Evolutionary conservation across 192 early-diverging fungal species (phyloP).

Genomic region (Entomortierella chlamydospora): DNA sequence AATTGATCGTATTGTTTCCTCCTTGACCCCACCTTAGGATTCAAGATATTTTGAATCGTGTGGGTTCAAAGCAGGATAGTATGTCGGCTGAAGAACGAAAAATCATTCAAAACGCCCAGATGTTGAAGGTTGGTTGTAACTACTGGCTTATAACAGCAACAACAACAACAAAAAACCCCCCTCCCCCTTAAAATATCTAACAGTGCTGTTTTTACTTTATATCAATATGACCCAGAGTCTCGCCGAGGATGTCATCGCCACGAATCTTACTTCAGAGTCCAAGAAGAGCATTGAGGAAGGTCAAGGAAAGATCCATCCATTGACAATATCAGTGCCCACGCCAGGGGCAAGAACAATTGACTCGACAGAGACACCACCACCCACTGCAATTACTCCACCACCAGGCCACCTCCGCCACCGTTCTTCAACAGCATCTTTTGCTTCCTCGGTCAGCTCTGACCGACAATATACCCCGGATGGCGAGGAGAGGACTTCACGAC

Average conservation of each 20-base stretch:
- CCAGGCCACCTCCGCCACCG: constrained; percentile 23
- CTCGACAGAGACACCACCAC: constrained; percentile 19
- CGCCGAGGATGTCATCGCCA: constrained; percentile 41
- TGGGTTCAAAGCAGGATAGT: constrained; percentile 46
- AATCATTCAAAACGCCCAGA: constrained; percentile 42
- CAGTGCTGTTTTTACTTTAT: not conserved
- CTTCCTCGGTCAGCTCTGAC: constrained; percentile 22
- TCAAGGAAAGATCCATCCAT: not conserved
- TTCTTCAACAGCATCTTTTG: constrained; percentile 20
- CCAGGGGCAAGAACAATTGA: not conserved
- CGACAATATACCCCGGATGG: constrained; percentile 46
- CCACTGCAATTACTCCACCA: constrained; percentile 31
- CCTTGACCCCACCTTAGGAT: constrained; percentile 19
- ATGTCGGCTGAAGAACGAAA: constrained; percentile 49
- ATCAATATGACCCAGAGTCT: constrained; percentile 11
- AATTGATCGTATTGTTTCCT: not conserved
- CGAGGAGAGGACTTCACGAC: constrained; percentile 23
- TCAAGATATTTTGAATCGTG: constrained; percentile 43
- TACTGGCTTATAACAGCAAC: not conserved
- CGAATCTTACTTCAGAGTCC: constrained; percentile 12
- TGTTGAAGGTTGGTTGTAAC: constrained; percentile 36
- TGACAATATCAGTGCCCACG: constrained; percentile 16
- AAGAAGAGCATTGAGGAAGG: not conserved
- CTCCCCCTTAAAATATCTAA: not conserved
- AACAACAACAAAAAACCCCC: not conserved